Conservation (phyloP, 495 filamentous ascomycete species). For the Cairneyella variabilis region DNA sequence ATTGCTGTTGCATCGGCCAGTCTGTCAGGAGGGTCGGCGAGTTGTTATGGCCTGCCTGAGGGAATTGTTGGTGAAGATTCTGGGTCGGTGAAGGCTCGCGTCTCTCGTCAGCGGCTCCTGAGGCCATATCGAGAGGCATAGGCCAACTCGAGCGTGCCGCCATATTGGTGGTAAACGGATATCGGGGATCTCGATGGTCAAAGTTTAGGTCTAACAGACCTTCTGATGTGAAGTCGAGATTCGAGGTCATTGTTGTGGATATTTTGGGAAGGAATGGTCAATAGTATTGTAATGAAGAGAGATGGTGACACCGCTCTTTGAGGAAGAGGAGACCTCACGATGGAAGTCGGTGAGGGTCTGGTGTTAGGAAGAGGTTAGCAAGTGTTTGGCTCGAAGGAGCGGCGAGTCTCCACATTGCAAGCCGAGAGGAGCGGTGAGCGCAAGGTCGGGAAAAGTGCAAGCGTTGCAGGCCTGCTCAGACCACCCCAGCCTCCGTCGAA, state of each 20-base stretch:
- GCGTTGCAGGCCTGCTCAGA: conserved; percentile 8
- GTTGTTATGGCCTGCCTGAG: conserved; percentile 27
- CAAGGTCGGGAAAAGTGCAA: conserved; percentile 9
- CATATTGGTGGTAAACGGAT: conserved; percentile 41
- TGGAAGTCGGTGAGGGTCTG: conserved; percentile 25
- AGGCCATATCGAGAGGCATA: conserved; percentile 26
- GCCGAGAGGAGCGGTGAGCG: conserved; percentile 12
- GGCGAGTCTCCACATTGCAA: conserved; percentile 9
- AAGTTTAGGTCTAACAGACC: conserved; percentile 51
- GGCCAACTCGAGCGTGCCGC: conserved; percentile 26
- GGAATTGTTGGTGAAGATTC: conserved; percentile 19
- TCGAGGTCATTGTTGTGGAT: conserved; percentile 40
- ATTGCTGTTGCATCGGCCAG: conserved; percentile 46
- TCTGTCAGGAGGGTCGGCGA: conserved; percentile 43
- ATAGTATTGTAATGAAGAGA: conserved; percentile 29
- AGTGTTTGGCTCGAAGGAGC: conserved; percentile 10
- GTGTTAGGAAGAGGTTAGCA: conserved; percentile 8
- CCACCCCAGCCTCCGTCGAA: conserved; percentile 16
- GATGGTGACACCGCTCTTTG: conserved; percentile 28
- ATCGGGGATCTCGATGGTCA: conserved; percentile 49
- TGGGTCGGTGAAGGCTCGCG: conserved; percentile 22
- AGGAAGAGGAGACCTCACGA: conserved; percentile 23
- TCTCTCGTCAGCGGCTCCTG: conserved; percentile 24
- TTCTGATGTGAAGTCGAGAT: conserved; percentile 50
- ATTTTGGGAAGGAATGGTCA: conserved; percentile 20